Conservation (phyloP, 129 eudicot species). For the Apium graveolens region DNA sequence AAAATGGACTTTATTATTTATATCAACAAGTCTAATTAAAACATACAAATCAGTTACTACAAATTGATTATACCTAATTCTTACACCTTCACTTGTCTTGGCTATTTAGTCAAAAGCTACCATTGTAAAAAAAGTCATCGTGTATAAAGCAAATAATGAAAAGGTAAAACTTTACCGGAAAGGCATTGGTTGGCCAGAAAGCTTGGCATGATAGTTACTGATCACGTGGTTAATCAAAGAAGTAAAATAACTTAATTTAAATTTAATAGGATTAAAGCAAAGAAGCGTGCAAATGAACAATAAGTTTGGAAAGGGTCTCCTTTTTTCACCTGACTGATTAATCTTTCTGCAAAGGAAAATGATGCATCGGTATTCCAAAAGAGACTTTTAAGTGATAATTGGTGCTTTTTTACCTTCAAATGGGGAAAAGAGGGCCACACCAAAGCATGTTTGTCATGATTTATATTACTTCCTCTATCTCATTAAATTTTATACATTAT, state of each 20-base stretch:
- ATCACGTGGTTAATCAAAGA: not conserved
- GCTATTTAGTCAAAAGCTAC: not conserved
- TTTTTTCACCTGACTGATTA: not conserved
- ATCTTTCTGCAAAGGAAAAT: not conserved
- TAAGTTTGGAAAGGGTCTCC: not conserved
- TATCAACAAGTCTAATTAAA: too few relatives aligned
- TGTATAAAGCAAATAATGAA: not conserved
- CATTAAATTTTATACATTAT: too few relatives aligned
- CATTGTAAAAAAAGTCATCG: not conserved
- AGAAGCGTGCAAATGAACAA: conserved; percentile 7
- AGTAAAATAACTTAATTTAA: not conserved
- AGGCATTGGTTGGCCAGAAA: not conserved
- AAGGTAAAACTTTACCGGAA: not conserved
- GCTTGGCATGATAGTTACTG: not conserved
- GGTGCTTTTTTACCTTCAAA: not conserved
- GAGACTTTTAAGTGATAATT: conserved; percentile 1
- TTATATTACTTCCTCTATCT: too few relatives aligned
- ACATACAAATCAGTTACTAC: too few relatives aligned
- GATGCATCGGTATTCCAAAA: not conserved
- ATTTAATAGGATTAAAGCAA: not conserved
- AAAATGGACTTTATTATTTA: too few relatives aligned
- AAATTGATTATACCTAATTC: too few relatives aligned
- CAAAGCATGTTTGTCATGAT: conserved; percentile 2
- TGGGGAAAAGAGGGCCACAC: not conserved
- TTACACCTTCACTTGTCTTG: too few relatives aligned